Conservation (phyloP, 2,329 filamentous ascomycete species). For the Penicillium sp. region DNA sequence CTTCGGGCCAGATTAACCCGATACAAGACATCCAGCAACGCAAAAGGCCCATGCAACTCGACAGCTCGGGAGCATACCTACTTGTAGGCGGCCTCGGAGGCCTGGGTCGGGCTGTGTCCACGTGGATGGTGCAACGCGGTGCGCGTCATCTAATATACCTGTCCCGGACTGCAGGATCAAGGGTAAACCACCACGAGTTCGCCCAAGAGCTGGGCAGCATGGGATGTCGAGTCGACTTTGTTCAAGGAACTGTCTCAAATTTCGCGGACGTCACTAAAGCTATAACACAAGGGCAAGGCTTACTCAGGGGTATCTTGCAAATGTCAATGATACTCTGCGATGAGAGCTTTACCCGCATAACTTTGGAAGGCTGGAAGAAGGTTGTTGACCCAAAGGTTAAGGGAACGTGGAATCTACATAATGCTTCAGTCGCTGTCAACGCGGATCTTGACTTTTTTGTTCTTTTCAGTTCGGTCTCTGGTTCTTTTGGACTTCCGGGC, state of each 20-base stretch:
- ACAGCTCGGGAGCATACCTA: constrained; percentile 29
- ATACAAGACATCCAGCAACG: background rate
- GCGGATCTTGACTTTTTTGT: constrained; percentile 45
- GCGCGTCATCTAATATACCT: constrained; percentile 39
- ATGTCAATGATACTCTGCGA: constrained; percentile 28
- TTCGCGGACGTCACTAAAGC: constrained; percentile 19
- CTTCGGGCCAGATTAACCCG: background rate
- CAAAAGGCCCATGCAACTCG: background rate
- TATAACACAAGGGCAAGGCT: constrained; percentile 10
- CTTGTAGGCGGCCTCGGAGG: constrained; percentile 45
- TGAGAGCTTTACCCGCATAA: constrained; percentile 8
- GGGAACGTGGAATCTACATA: constrained; percentile 22
- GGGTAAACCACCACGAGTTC: constrained; percentile 15
- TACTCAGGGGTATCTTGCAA: constrained; percentile 26
- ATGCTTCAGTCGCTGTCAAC: background rate
- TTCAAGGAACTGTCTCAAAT: constrained; percentile 23
- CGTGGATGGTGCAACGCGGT: constrained; percentile 38
- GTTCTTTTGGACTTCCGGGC: constrained; percentile 30
- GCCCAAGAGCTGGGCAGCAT: constrained; percentile 23
- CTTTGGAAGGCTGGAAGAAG: constrained; percentile 14
- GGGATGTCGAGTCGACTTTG: constrained; percentile 21
- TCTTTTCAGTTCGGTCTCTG: constrained; percentile 37
- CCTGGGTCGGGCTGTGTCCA: constrained; percentile 36
- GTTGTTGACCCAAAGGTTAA: constrained; percentile 21
- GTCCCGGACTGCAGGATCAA: constrained; percentile 31